Evolutionary conservation across 768 basidiomycete species (phyloP).

Genomic region (Boletus speciosus): DNA sequence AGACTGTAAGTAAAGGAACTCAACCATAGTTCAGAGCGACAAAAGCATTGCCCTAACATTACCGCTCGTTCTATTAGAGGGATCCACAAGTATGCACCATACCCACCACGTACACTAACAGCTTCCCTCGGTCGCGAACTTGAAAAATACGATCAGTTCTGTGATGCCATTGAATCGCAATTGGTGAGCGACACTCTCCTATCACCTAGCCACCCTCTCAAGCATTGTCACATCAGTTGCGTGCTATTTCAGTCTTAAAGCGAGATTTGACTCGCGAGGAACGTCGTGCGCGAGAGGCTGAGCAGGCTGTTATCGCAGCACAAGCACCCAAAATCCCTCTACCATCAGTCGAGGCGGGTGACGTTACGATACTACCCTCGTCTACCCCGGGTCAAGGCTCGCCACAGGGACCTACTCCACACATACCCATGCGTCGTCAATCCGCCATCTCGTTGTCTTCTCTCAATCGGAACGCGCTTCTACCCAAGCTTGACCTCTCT

Average conservation of each 20-base stretch:
- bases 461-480: constrained; percentile 65
- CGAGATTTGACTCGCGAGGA: constrained; percentile 66
- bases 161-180: constrained; percentile 72
- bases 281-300: constrained; percentile 45
- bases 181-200: constrained; percentile 44
- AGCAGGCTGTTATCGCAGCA: constrained; percentile 39
- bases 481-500: constrained; percentile 81
- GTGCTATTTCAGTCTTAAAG: constrained; percentile 67
- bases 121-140: constrained; percentile 67
- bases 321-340: constrained; percentile 22
- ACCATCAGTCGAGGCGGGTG: constrained; percentile 21
- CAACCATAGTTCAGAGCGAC: neutral
- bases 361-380: constrained; percentile 21
- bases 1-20: constrained; percentile 49
- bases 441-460: constrained; percentile 81
- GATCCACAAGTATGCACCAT: constrained; percentile 52
- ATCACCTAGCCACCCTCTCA: neutral
- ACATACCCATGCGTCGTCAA: constrained; percentile 49
- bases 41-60: neutral
- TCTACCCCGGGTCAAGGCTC: constrained; percentile 35
- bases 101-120: constrained; percentile 64
- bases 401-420: constrained; percentile 30
- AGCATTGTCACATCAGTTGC: constrained; percentile 44
- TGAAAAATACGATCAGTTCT: constrained; percentile 76
- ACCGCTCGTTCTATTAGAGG: constrained; percentile 37